These are phyloP conservation scores for Cornus kousa DNA, from an alignment of 148 eudicot genomes.

Conservation along the genomic window DNA sequence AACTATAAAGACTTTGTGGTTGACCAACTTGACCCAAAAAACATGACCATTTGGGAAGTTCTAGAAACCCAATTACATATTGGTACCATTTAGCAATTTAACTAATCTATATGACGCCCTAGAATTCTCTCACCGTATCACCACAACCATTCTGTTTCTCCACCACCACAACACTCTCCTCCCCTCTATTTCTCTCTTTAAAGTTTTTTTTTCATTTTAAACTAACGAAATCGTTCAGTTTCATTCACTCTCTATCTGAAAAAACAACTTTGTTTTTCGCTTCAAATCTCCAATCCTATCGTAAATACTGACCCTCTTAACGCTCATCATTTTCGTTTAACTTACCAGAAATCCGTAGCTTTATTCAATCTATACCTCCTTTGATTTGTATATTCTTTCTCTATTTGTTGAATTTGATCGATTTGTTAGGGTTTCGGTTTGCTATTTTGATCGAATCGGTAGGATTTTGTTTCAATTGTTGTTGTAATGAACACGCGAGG, in stretches of 20 bases:
- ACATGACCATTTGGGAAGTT: neutral
- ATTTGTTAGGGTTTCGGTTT: neutral
- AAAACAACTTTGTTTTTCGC: neutral
- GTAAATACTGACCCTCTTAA: neutral
- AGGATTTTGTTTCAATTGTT: neutral
- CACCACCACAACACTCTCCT: neutral
- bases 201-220: too few relatives aligned
- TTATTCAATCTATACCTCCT: neutral
- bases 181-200: neutral
- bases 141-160: neutral
- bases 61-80: neutral
- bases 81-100: neutral
- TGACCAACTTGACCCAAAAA: too few relatives aligned
- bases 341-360: neutral
- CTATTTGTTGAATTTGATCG: neutral
- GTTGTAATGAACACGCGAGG: neutral
- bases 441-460: neutral
- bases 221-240: neutral
- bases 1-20: too few relatives aligned
- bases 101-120: slow-evolving; percentile 1
- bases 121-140: neutral
- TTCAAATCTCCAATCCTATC: slow-evolving; percentile 7
- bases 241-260: neutral
- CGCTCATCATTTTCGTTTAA: slow-evolving; percentile 1
- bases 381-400: neutral